Evolutionary conservation across 441 rosid species (phyloP).

Genomic region (Adansonia rubrostipa): DNA sequence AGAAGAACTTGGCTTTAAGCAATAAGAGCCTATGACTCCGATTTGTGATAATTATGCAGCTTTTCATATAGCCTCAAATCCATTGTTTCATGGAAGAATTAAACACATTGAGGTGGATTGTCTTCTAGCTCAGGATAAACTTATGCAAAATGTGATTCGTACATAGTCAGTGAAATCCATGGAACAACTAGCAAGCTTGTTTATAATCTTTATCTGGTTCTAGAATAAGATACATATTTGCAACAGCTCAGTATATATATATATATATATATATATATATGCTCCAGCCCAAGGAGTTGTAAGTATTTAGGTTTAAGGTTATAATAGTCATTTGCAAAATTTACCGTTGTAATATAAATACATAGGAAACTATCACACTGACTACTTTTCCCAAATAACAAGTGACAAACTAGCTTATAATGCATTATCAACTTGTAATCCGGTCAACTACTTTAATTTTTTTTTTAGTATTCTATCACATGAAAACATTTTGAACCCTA

Average conservation of each 20-base stretch:
- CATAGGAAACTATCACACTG: neutral
- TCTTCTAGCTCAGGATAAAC: neutral
- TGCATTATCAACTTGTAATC: neutral
- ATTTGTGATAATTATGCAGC: neutral
- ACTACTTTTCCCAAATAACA: neutral
- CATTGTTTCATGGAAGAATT: neutral
- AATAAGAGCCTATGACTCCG: neutral
- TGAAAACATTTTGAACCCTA: constrained; percentile 4
- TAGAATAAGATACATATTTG: neutral
- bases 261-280: neutral
- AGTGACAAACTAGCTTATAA: constrained; percentile 14
- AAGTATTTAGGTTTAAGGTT: neutral
- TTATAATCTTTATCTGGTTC: neutral
- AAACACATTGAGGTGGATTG: neutral
- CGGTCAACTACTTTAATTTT: neutral
- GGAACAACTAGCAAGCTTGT: neutral
- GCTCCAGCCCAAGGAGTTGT: neutral
- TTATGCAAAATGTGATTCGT: neutral
- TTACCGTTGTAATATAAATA: neutral
- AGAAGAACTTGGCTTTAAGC: neutral
- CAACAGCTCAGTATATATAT: neutral
- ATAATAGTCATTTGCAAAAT: neutral
- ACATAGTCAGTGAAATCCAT: neutral
- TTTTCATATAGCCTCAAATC: neutral
- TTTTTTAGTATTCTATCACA: neutral